Conservation (phyloP, 1,284 basidiomycete species). For the Cutaneotrichosporon spelunceum region DNA sequence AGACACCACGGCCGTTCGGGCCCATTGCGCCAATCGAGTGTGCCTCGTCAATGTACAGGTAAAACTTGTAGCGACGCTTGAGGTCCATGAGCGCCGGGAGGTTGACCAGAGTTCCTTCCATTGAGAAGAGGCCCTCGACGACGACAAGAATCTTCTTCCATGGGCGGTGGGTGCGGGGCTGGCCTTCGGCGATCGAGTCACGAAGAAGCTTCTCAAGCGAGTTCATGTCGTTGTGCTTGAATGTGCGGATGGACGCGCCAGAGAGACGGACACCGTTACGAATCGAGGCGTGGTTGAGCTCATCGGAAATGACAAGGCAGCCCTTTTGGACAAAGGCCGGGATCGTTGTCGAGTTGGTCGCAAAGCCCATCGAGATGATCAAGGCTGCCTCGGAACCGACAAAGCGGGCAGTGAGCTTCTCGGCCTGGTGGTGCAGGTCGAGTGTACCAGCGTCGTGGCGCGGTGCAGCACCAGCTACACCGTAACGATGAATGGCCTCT, state of each 20-base stretch:
- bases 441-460: constrained; percentile 78
- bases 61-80: constrained; percentile 98
- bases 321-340: constrained; percentile 89
- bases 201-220: constrained; percentile 75
- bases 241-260: constrained; percentile 85
- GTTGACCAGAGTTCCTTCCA: constrained; percentile 93
- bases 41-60: constrained; percentile 93
- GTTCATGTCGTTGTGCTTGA: constrained; percentile 95
- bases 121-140: constrained; percentile 94
- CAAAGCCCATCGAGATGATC: constrained; percentile 94
- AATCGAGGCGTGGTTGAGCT: constrained; percentile 94
- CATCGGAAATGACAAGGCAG: constrained; percentile 93
- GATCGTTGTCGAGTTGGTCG: constrained; percentile 94
- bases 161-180: constrained; percentile 92
- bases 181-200: constrained; percentile 94
- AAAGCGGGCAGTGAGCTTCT: constrained; percentile 86
- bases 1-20: constrained; percentile 87
- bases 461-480: constrained; percentile 71
- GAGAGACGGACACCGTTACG: constrained; percentile 87
- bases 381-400: constrained; percentile 84
- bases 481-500: constrained; percentile 71
- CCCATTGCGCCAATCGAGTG: constrained; percentile 96
- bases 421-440: constrained; percentile 77
- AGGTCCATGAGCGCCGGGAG: constrained; percentile 79
- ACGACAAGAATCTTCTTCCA: constrained; percentile 98